Percentiles rank a stretch among this genome's conserved stretches.
Conservation (phyloP, 2,329 filamentous ascomycete genomes). For the Aspergillus latus region DNA sequence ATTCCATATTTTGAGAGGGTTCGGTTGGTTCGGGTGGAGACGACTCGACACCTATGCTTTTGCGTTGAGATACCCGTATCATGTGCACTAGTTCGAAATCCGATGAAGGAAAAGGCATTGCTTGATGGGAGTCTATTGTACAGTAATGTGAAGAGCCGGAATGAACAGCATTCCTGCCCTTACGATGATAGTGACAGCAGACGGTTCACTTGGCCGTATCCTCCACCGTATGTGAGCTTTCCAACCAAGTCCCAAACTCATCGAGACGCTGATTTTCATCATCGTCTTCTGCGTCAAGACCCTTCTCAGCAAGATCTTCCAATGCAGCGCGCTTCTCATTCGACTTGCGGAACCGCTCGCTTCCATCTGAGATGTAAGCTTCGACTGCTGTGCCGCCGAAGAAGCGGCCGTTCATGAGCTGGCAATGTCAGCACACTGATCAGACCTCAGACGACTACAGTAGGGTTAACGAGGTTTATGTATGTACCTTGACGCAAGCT, state of each 20-base stretch:
- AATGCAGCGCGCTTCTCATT: conserved; percentile 46
- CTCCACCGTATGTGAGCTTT: conserved; percentile 31
- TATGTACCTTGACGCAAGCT: conserved; percentile 61
- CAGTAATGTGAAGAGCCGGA: too few species aligned
- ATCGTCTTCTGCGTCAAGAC: conserved; percentile 44
- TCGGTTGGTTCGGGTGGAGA: too few species aligned
- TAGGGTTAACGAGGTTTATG: too few species aligned
- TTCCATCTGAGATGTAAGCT: conserved; percentile 69
- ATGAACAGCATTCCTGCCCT: too few species aligned
- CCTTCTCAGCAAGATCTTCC: conserved; percentile 51
- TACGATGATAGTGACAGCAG: too few species aligned
- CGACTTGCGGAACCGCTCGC: conserved; percentile 71
- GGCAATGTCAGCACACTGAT: conserved; percentile 11
- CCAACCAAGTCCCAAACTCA: conserved; percentile 51
- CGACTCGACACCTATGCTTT: too few species aligned
- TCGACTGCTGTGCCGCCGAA: conserved; percentile 72
- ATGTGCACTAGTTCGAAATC: too few species aligned
- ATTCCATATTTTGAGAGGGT: too few species aligned
- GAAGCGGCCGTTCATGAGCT: conserved; percentile 60
- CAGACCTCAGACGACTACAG: too few species aligned
- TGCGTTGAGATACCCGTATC: too few species aligned
- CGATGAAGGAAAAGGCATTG: too few species aligned
- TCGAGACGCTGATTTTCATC: conserved; percentile 48
- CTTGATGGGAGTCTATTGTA: too few species aligned
- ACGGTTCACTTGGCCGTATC: conserved; percentile 25